Evolutionary conservation across 345 rosid genomes (phyloP).

Genomic region (Corchorus olitorius): DNA sequence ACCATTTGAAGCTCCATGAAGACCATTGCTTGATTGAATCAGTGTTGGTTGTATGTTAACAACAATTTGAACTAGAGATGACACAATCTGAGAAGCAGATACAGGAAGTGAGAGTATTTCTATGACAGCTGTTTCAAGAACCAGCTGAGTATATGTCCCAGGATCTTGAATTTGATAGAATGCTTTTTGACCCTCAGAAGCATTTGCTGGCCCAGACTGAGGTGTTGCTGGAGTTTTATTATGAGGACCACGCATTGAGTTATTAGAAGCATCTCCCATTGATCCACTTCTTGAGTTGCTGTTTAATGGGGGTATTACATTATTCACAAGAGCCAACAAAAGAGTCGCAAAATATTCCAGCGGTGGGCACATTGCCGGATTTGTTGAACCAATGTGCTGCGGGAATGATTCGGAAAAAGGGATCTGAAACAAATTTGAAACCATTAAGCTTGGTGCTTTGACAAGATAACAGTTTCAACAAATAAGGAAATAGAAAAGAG

Average conservation of each 20-base stretch:
- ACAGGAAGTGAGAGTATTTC: conserved; percentile 96
- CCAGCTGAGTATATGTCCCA: conserved; percentile 90
- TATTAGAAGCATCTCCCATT: conserved; percentile 56
- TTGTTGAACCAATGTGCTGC: conserved; percentile 66
- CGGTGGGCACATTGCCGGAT: conserved; percentile 79
- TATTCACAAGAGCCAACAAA: conserved; percentile 83
- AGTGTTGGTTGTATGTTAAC: conserved; percentile 92
- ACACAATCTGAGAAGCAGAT: conserved; percentile 76
- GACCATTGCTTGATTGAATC: conserved; percentile 87
- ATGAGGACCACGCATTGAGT: conserved; percentile 60
- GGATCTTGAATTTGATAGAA: conserved; percentile 99
- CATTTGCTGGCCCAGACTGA: conserved; percentile 70
- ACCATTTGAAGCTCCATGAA: conserved; percentile 71
- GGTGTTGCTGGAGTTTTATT: conserved; percentile 66
- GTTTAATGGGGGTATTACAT: conserved; percentile 87
- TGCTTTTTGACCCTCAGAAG: conserved; percentile 80
- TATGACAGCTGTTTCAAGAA: conserved; percentile 93
- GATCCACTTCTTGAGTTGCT: conserved; percentile 69
- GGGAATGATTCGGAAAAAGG: conserved; percentile 97
- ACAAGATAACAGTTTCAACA: neutral
- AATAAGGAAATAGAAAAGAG: neutral
- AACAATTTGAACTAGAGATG: conserved; percentile 87
- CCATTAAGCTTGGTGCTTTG: neutral
- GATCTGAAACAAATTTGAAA: conserved; percentile 53
- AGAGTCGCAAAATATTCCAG: conserved; percentile 90